Evolutionary conservation across 257 asterid genomes (phyloP), one percentile per base, ranked within the genome.

Genomic region (Solanum pimpinellifolium): DNA sequence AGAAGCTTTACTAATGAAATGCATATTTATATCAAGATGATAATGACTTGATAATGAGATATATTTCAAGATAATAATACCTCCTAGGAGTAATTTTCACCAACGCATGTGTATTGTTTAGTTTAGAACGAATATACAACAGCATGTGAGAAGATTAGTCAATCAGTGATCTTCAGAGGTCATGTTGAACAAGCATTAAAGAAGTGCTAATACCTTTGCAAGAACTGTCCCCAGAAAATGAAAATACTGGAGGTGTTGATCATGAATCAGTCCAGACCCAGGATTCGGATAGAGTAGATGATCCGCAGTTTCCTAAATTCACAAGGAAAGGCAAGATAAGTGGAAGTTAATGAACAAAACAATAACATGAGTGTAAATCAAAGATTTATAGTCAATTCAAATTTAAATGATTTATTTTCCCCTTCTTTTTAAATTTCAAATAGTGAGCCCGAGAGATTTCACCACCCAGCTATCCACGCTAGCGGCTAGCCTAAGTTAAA

Each of bases 221-320:
- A 97, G 98, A 89, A 97, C 90, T 81, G 98, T 93, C 89, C 99
- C 99, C 70, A 97, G 97, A 92, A 97, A 96, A 92, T 95, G 94
- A 92, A 97, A 97, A 90, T 86, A 94, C 89, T 94, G 98, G 90
- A 94, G 99, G 91, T 97, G 99, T 76, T 92, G 95, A 59, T 96
- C 99, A 89, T 97, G 98, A 68, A 93, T 86, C 91, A 96, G 60
- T 85, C 94, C 99, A 75, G 99, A 97, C 90, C 99, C 98, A 89
- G 99, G 99, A 91, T 97, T 97, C 13, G 99, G 99, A 91, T 95
- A 97, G 72, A 97, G 98, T 42, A 96, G 98, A 91, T 96, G 98
- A 93, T 97, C 98, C 59, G 90, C 89, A 60, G 99, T 97, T 96
- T 94, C 99, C 99, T 97, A 91, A 83, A 89, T 87, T 88, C 84